Base-by-base conservation (phyloP, 306 rosid species). In the Castanea sativa region DNA sequence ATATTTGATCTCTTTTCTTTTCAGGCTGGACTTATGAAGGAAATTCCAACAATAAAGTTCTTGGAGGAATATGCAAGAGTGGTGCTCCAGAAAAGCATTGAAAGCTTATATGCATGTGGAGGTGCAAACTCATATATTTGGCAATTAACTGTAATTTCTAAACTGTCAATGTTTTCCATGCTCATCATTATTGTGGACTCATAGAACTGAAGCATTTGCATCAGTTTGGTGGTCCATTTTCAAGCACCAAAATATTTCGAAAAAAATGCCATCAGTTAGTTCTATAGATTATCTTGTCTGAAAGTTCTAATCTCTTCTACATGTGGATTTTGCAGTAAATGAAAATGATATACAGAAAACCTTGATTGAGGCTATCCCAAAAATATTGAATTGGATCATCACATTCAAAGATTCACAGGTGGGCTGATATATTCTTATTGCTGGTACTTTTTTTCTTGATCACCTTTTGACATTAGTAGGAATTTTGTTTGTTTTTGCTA, bases 21-120 rank as follows among this genome's bases (percentile, higher is more conserved):
- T 35, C 74, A 95, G 98, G 98, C 95, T 86, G 98, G 92, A 74
- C 97, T 95, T 52, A 75, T 77, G 61, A 84, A 80, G 69, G 97
- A 88, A 60, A 71, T 69, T 74, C 97, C 96, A 30, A 86, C 92
- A 5, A 52, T 82, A 57, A 63, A 80, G 61, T 92, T 88, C 75
- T 82, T 95, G 85, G 88, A 95, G 88, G 90, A 87, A 83, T 86
- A 85, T 68, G 85, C 94, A 57, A 80, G 87, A 69, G 80, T 65
- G 69, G 95, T 87, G 73, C 87, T 95, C 49, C 88, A 83, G 65
- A 84, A 82, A 81, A 90, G 89, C 84, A 79, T 91, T 52, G 99
- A 95, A 86, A 92, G 90, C 81, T 81, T 95, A 71, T 95, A 91
- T 90, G 97, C 97, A 43, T 92, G 97, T 69, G 92, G 91, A 91